Conservation (phyloP, 306 rosid genomes). For the Mimosa bimucronata region DNA sequence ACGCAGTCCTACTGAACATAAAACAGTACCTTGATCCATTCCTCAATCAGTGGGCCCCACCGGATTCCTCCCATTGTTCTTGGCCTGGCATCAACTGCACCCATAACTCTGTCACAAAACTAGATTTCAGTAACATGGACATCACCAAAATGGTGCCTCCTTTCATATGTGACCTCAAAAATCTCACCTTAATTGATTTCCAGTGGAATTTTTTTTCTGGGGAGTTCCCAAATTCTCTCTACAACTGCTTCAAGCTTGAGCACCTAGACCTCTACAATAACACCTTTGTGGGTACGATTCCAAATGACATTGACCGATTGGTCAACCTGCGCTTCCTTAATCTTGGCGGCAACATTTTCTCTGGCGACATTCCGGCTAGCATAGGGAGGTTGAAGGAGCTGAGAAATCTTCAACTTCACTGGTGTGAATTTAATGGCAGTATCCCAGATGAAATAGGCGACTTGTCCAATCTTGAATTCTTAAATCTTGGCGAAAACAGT, state of each 20-base stretch:
- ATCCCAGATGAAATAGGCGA: slow-evolving; percentile 48
- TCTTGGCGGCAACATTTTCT: slow-evolving; percentile 45
- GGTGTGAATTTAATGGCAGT: slow-evolving; percentile 37
- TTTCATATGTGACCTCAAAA: slow-evolving; percentile 56
- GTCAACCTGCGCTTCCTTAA: slow-evolving; percentile 41
- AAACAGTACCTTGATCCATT: too few species aligned
- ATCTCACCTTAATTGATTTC: slow-evolving; percentile 47
- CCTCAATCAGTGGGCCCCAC: too few species aligned
- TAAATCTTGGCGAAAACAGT: background rate
- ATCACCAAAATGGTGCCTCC: slow-evolving; percentile 39
- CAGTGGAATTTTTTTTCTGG: slow-evolving; percentile 25
- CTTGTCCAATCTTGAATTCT: slow-evolving; percentile 47
- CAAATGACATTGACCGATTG: slow-evolving; percentile 44
- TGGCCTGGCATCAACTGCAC: too few species aligned
- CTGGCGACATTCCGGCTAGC: slow-evolving; percentile 51
- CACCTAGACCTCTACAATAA: slow-evolving; percentile 47
- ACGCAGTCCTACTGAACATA: too few species aligned
- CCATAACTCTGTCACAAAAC: too few species aligned
- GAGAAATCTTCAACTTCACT: slow-evolving; percentile 15
- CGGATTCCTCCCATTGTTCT: too few species aligned
- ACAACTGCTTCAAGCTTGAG: slow-evolving; percentile 52
- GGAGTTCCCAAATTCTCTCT: slow-evolving; percentile 50
- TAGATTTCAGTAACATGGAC: too few species aligned
- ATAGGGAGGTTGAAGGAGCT: slow-evolving; percentile 48
- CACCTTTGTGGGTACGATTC: slow-evolving; percentile 43